Conservation (phyloP, 2,329 filamentous ascomycete species). For the Chaetomiaceae sp. region DNA sequence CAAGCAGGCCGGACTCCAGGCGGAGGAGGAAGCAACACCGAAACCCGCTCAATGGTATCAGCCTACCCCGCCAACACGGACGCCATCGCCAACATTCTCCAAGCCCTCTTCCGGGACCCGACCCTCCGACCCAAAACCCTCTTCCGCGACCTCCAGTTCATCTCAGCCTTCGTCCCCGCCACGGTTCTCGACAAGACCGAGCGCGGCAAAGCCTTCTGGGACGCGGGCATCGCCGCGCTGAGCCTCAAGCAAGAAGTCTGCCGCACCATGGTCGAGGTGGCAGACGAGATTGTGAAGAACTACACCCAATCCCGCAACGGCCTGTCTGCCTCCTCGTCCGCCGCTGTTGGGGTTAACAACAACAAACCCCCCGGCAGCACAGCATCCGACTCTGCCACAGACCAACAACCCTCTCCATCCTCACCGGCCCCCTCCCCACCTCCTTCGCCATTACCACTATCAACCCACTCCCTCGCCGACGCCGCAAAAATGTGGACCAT, state of each 20-base stretch:
- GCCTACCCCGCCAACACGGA: constrained; percentile 54
- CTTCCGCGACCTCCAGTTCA: constrained; percentile 76
- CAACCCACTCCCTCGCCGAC: constrained; percentile 68
- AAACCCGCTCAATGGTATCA: constrained; percentile 47
- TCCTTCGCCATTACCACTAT: constrained; percentile 43
- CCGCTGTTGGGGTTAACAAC: neutral
- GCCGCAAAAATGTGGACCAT: constrained; percentile 88
- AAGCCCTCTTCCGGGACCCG: constrained; percentile 62
- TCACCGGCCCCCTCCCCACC: constrained; percentile 32
- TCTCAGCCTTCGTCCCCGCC: constrained; percentile 61
- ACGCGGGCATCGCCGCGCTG: constrained; percentile 83
- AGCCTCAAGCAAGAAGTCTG: constrained; percentile 83
- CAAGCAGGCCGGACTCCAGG: constrained; percentile 31
- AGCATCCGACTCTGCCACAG: constrained; percentile 7
- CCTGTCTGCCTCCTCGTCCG: neutral
- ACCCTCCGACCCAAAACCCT: constrained; percentile 72
- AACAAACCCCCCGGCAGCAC: constrained; percentile 17
- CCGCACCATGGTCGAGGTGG: constrained; percentile 67
- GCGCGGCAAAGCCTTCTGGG: constrained; percentile 78
- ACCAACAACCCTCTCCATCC: neutral
- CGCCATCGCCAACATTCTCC: constrained; percentile 61
- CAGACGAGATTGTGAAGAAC: constrained; percentile 51
- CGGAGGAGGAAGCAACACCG: constrained; percentile 42
- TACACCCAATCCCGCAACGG: constrained; percentile 58
- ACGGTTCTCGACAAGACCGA: constrained; percentile 58